These are phyloP conservation scores for Rhodotorula sp. DNA, from an alignment of 1,284 basidiomycete genomes.

Conservation along the genomic window DNA sequence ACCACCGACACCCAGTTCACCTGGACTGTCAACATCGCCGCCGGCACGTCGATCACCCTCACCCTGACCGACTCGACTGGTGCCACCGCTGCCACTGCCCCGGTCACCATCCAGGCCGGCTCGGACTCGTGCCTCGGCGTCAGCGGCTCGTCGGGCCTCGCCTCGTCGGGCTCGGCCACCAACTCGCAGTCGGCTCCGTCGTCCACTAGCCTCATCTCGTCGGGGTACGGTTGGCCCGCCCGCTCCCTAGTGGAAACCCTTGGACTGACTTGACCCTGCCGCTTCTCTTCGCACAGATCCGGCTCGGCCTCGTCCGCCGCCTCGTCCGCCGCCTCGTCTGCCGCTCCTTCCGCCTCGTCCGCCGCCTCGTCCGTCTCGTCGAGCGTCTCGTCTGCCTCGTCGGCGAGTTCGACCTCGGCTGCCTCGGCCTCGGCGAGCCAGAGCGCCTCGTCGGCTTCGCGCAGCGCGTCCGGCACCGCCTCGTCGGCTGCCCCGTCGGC, in stretches of 20 bases:
- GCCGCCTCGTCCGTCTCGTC: conserved; percentile 5
- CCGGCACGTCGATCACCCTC: conserved; percentile 47
- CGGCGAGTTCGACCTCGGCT: background rate
- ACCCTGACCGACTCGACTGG: conserved; percentile 46
- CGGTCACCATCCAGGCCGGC: conserved; percentile 9
- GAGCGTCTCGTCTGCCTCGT: background rate
- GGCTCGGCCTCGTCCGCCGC: background rate
- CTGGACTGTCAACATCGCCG: conserved; percentile 47
- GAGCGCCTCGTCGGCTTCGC: background rate
- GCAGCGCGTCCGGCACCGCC: background rate
- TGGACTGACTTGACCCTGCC: too few relatives aligned
- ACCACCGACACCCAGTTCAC: conserved; percentile 12
- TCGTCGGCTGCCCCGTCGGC: background rate
- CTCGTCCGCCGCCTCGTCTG: background rate
- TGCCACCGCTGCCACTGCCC: conserved; percentile 11
- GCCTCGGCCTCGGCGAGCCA: background rate
- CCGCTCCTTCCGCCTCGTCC: background rate
- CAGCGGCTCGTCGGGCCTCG: conserved; percentile 1
- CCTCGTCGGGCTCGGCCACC: conserved; percentile 4
- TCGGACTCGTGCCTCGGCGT: conserved; percentile 5
- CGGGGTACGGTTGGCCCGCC: too few relatives aligned
- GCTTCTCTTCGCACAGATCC: background rate
- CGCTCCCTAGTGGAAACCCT: too few relatives aligned
- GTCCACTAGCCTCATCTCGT: background rate
- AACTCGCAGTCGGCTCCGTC: background rate